These are phyloP conservation scores for Turritis glabra DNA, from an alignment of 345 rosid species.

Conservation along the genomic window DNA sequence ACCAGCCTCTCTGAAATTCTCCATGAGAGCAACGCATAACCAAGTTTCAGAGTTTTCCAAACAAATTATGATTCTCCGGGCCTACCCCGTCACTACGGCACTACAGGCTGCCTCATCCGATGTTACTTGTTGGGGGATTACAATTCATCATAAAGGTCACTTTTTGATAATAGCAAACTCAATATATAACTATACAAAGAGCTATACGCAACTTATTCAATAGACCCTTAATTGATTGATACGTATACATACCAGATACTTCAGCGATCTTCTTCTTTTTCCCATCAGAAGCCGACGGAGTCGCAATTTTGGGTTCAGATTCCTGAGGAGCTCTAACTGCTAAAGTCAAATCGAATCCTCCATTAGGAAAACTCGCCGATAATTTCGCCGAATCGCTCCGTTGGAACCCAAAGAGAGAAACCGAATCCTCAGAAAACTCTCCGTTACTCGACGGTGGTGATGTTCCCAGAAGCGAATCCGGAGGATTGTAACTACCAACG, in stretches of 20 bases:
- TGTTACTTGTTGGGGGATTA: neutral
- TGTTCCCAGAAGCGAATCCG: constrained; percentile 55
- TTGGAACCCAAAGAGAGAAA: constrained; percentile 50
- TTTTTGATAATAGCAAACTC: neutral
- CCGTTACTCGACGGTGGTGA: constrained; percentile 54
- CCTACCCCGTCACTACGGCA: constrained; percentile 3
- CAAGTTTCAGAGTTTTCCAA: neutral
- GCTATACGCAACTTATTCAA: neutral
- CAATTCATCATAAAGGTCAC: neutral
- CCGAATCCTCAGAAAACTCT: constrained; percentile 57
- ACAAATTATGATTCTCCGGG: neutral
- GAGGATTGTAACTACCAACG: constrained; percentile 68
- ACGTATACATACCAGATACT: constrained; percentile 43
- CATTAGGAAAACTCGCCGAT: constrained; percentile 70
- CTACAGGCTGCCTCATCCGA: neutral
- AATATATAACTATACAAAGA: neutral
- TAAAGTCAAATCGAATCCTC: constrained; percentile 72
- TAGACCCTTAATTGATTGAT: neutral
- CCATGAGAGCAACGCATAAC: neutral
- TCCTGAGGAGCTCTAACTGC: constrained; percentile 29
- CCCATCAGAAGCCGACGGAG: constrained; percentile 16
- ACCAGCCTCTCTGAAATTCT: neutral
- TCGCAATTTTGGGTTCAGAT: neutral
- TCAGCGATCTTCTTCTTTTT: constrained; percentile 19
- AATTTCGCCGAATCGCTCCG: constrained; percentile 58